Percentiles rank a stretch among this genome's conserved stretches.
phyloP scores from a whole-genome alignment of 768 basidiomycete species.

The Candolleomyces eurysporus region DNA sequence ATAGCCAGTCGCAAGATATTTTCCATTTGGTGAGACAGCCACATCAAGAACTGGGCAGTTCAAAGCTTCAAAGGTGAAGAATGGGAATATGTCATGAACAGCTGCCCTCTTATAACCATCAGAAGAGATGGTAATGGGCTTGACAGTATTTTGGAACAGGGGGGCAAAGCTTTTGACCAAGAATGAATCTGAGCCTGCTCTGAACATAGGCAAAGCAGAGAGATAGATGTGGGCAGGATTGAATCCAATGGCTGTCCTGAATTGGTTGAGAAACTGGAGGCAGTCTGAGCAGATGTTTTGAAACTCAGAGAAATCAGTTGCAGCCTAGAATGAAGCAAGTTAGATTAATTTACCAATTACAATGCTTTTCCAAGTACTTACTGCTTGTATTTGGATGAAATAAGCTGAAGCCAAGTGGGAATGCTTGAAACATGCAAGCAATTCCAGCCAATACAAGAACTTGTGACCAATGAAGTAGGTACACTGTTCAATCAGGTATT shows the following conservation, averaged over 20 bases:
- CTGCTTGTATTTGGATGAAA: too few species aligned
- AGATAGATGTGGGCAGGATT: too few species aligned
- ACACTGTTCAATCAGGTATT: not conserved
- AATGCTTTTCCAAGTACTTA: too few species aligned
- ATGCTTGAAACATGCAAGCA: too few species aligned
- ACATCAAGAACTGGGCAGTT: not conserved
- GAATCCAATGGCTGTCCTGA: too few species aligned
- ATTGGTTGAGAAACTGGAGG: too few species aligned
- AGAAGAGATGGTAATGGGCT: not conserved
- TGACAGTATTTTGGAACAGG: not conserved
- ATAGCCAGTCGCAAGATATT: not conserved
- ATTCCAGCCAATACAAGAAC: not conserved
- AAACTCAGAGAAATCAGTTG: too few species aligned
- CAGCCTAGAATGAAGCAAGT: too few species aligned
- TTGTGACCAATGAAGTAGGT: not conserved
- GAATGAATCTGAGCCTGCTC: not conserved
- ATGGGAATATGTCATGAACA: not conserved
- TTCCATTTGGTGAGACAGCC: not conserved
- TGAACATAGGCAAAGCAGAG: too few species aligned
- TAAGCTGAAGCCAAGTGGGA: too few species aligned
- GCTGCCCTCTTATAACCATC: not conserved
- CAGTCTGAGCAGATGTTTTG: too few species aligned
- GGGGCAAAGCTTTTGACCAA: not conserved
- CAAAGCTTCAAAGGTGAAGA: not conserved
- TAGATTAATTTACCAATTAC: too few species aligned